Evolutionary conservation across 1,284 basidiomycete genomes (phyloP).

Genomic region (Phaffia rhodozyma): DNA sequence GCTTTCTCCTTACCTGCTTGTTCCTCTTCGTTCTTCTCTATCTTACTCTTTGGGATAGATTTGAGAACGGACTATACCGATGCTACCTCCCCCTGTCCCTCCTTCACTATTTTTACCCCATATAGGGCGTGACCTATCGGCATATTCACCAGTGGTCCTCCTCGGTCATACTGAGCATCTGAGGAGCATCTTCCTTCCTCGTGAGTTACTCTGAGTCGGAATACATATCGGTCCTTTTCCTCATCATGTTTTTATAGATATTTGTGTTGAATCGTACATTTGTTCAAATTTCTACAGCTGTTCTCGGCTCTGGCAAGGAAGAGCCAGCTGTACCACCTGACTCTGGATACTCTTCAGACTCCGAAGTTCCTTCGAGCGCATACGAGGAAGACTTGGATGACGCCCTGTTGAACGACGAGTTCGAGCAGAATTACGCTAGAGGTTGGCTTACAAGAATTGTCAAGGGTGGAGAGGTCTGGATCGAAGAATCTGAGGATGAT

Average conservation of each 20-base stretch:
- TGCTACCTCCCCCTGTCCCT: neutral
- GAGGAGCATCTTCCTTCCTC: slow-evolving; percentile 15
- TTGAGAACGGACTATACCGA: neutral
- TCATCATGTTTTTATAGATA: too few relatives aligned
- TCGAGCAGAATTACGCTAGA: slow-evolving; percentile 21
- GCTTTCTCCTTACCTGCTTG: neutral
- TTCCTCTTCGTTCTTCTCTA: neutral
- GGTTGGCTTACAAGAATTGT: slow-evolving; percentile 22
- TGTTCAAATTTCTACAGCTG: slow-evolving; percentile 1
- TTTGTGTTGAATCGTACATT: too few relatives aligned
- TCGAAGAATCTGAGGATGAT: slow-evolving; percentile 5
- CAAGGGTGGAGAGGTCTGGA: slow-evolving; percentile 21
- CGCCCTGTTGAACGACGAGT: slow-evolving; percentile 21
- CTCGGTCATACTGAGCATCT: neutral
- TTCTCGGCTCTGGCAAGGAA: slow-evolving; percentile 15
- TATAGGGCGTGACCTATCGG: neutral
- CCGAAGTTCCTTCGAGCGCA: neutral
- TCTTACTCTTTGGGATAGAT: neutral
- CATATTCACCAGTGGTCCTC: neutral
- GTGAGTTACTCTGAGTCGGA: neutral
- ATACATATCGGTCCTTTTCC: too few relatives aligned
- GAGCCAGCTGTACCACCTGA: neutral
- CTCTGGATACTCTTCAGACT: slow-evolving; percentile 6
- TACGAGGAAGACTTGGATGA: slow-evolving; percentile 17
- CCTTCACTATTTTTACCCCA: slow-evolving; percentile 16